Percentiles rank a stretch among this genome's conserved stretches.
Conservation (phyloP, 768 basidiomycete species). For the Wakefieldia striispora region DNA sequence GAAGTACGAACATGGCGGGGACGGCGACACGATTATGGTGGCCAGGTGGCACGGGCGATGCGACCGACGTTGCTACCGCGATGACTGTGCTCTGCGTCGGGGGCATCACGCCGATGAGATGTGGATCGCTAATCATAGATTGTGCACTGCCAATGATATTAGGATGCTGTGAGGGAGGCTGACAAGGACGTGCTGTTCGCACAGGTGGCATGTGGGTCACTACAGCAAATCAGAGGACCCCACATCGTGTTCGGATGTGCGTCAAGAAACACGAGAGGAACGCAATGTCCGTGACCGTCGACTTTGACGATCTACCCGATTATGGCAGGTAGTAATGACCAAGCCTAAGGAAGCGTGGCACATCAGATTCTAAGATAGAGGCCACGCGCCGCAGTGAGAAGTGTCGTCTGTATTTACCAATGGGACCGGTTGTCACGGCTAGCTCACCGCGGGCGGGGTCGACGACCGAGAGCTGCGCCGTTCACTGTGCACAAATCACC, state of each 20-base stretch:
- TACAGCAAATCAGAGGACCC: no score
- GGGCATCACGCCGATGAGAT: slow-evolving; percentile 12
- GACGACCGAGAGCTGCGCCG: no score
- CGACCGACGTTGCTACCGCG: background rate
- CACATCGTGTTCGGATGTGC: no score
- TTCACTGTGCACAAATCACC: no score
- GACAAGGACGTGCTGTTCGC: background rate
- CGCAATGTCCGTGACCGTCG: no score
- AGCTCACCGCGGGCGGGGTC: no score
- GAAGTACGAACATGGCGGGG: slow-evolving; percentile 21
- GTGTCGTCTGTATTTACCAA: no score
- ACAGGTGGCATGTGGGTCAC: no score
- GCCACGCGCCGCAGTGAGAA: no score
- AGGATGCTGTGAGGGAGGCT: slow-evolving; percentile 11
- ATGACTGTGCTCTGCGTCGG: slow-evolving; percentile 10
- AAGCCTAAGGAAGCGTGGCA: background rate
- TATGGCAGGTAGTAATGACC: slow-evolving; percentile 12
- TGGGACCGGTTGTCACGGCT: no score
- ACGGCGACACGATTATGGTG: slow-evolving; percentile 11
- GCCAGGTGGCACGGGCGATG: background rate
- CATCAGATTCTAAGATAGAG: background rate
- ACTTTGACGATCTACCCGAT: slow-evolving; percentile 4
- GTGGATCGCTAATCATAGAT: background rate
- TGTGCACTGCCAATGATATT: background rate
- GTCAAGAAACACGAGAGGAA: no score